Percentiles rank a stretch among this genome's conserved stretches.
phyloP scores from a whole-genome alignment of 345 rosid genomes.

The Balakata baccata region DNA sequence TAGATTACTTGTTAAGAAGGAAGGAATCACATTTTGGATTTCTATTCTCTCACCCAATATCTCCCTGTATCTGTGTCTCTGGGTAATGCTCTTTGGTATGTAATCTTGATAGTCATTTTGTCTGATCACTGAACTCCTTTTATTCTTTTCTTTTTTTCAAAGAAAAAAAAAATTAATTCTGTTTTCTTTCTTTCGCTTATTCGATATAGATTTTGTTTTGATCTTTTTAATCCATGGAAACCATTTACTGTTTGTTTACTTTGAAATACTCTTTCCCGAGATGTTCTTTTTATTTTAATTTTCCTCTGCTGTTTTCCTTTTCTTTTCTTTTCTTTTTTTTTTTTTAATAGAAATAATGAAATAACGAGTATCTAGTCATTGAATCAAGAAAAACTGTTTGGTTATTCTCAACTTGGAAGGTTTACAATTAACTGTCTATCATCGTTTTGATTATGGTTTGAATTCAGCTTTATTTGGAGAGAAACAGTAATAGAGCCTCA shows the following conservation, averaged over 20 bases:
- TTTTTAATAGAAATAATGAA: not conserved
- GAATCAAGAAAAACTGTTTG: not conserved
- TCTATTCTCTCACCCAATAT: not conserved
- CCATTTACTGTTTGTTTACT: not conserved
- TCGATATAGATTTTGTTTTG: conserved; percentile 5
- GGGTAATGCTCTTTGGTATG: conserved; percentile 15
- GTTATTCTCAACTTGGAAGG: not conserved
- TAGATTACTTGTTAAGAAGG: not conserved
- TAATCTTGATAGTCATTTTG: not conserved
- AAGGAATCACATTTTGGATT: conserved; percentile 2
- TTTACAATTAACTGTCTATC: not conserved
- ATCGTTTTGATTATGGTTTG: not conserved
- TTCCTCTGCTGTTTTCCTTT: not conserved
- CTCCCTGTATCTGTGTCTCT: not conserved
- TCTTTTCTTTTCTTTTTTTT: not conserved
- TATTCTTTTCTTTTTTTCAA: not conserved
- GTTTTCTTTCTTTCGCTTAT: not conserved
- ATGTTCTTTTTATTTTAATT: too few relatives aligned
- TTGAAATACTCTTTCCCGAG: not conserved
- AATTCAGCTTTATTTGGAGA: not conserved
- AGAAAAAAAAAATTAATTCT: too few relatives aligned
- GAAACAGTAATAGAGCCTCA: not conserved
- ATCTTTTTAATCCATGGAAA: not conserved
- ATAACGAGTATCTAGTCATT: not conserved
- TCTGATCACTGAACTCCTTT: not conserved